Base-by-base conservation (phyloP, 2,329 filamentous ascomycete species). In the Saccharata proteae region DNA sequence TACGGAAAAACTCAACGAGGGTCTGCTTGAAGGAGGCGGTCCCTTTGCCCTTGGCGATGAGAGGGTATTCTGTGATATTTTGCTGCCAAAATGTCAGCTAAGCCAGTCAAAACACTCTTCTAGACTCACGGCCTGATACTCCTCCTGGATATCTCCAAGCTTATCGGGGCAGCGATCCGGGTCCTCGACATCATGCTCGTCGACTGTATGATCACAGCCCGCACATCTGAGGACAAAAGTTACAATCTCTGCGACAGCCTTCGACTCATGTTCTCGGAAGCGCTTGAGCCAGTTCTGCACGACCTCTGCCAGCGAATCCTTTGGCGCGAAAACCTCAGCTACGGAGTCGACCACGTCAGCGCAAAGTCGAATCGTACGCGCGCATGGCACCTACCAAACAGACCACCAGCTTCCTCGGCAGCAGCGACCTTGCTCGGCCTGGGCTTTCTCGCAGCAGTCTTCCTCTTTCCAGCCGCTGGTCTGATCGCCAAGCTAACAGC, bases 21-120 rank as follows among this genome's bases (percentile, higher is more conserved):
- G 78, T 68, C 22, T 79, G 69, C 40, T 83, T 80, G 58, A 96
- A 94, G 16, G 78, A 72, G 41, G 74, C 72, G 40, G 74, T 80
- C 36, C 74, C 75, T 53, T 80, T 88, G 22, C 77, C 70, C 57
- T 77, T 86, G 11, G 84, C 80, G 36, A 93, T 80, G 26, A 98
- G 70, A 22, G 90, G 90, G 48, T 98, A 98, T 29, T 96, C 90
- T 18, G 80, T 79, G 29, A 88, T 78, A 51, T 80, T 74, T 67
- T 80, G 71, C 64, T 77, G 38, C 29, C 16, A 16, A 18, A 25
- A 14, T 28, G 35, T 53, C 40, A 41, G 36, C 26, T n/a, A n/a
- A n/a, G n/a, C n/a, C n/a, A 29, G 32, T 14, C 31, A 32, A 21
- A 10, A 14, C 9, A 11, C 9, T 16, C n/a, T 16, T 12, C 18